phyloP scores from a whole-genome alignment of 2,329 filamentous ascomycete genomes.

The Sphaerulina vaccinii region DNA sequence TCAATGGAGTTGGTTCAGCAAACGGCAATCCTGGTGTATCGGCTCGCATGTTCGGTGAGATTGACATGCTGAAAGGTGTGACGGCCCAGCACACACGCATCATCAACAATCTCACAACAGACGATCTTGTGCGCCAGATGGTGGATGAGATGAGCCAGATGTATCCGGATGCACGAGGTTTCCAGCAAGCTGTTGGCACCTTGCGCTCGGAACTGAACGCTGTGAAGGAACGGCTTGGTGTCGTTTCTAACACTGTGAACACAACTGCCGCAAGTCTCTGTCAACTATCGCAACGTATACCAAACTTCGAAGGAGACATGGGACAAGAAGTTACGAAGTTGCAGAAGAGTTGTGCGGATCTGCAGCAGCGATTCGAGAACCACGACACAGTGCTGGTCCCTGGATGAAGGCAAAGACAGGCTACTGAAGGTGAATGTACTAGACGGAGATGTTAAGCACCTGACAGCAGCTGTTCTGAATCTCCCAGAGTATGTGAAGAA shows the following conservation, averaged over 20 bases:
- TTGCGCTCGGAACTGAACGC: background rate
- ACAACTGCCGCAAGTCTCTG: background rate
- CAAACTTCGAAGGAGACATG: background rate
- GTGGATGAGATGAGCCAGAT: slow-evolving; percentile 8
- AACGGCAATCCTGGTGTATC: background rate
- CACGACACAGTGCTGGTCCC: background rate
- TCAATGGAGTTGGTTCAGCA: background rate
- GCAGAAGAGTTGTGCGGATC: background rate
- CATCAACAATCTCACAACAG: slow-evolving; percentile 16
- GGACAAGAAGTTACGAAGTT: background rate
- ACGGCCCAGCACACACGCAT: background rate
- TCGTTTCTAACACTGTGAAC: background rate
- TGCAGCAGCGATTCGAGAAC: background rate
- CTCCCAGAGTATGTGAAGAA: too few relatives aligned
- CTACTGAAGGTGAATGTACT: background rate
- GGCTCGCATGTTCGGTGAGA: background rate
- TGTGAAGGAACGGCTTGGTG: background rate
- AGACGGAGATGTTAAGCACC: background rate
- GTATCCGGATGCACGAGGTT: slow-evolving; percentile 13
- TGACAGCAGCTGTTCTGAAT: background rate
- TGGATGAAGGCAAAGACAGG: background rate
- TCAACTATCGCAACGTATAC: background rate
- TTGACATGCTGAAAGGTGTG: slow-evolving; percentile 7
- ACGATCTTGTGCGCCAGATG: slow-evolving; percentile 16
- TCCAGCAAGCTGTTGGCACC: background rate